A percentile compares a stretch with the other conserved stretches of the same genome.
Conservation (phyloP, 163 green algal species). For the Chloromonas sp. region DNA sequence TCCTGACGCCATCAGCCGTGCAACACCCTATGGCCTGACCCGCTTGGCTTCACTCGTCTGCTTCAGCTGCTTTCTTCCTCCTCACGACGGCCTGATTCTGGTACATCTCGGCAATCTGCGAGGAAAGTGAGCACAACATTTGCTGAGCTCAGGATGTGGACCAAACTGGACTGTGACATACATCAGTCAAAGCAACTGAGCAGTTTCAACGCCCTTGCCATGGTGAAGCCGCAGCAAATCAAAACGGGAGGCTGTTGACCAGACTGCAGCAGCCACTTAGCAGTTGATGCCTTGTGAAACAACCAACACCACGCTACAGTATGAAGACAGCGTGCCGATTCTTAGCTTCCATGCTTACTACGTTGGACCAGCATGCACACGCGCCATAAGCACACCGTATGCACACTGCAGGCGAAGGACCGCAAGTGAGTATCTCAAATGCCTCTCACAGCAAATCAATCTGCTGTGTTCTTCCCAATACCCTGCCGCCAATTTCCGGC, state of each 20-base stretch:
- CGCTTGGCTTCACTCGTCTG: too few species aligned
- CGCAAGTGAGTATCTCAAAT: not conserved
- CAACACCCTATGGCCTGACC: too few species aligned
- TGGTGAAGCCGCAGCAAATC: too few species aligned
- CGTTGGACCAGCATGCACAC: not conserved
- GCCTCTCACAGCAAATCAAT: not conserved
- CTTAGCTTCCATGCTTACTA: too few species aligned
- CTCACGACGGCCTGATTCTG: slow-evolving; percentile 55
- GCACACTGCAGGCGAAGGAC: too few species aligned
- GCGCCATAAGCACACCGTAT: not conserved
- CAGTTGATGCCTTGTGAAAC: not conserved
- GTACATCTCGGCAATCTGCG: slow-evolving; percentile 74
- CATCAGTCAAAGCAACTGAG: not conserved
- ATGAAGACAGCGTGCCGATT: not conserved
- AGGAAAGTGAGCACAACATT: too few species aligned
- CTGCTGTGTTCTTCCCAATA: not conserved
- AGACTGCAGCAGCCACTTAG: not conserved
- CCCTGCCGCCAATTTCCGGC: not conserved
- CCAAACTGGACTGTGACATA: not conserved
- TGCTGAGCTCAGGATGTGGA: too few species aligned
- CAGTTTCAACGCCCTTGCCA: not conserved
- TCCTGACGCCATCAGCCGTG: too few species aligned
- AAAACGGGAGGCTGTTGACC: not conserved
- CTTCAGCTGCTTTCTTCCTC: too few species aligned
- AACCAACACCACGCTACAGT: not conserved